Conservation (phyloP, 768 basidiomycete species). For the Russula sp. region DNA sequence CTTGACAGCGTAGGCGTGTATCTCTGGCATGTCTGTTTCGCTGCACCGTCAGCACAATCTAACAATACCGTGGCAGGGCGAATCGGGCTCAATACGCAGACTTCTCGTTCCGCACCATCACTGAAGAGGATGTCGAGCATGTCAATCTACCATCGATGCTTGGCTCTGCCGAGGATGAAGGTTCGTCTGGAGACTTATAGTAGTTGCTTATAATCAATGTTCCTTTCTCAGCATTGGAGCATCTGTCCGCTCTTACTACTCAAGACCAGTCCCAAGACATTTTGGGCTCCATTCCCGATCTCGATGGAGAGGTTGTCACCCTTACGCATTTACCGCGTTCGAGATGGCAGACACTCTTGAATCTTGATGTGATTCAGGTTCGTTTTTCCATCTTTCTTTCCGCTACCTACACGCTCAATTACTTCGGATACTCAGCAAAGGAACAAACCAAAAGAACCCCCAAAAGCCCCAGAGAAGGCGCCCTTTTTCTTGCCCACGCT, state of each 20-base stretch:
- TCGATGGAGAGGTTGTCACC: conserved; percentile 89
- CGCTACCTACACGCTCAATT: not conserved
- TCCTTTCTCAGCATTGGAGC: conserved; percentile 53
- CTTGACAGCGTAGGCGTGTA: conserved; percentile 92
- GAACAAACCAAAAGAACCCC: conserved; percentile 94
- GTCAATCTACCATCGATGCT: conserved; percentile 79
- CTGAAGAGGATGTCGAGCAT: conserved; percentile 66
- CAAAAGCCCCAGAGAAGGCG: conserved; percentile 90
- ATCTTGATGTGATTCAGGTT: conserved; percentile 90
- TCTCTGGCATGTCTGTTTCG: conserved; percentile 59
- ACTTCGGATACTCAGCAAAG: conserved; percentile 54
- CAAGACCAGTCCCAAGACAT: conserved; percentile 59
- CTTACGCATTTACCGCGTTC: conserved; percentile 87
- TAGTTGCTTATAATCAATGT: conserved; percentile 7
- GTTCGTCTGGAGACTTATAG: conserved; percentile 36
- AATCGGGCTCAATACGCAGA: conserved; percentile 93
- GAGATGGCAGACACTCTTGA: conserved; percentile 95
- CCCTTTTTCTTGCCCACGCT: conserved; percentile 97
- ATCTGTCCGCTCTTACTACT: conserved; percentile 55
- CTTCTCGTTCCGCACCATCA: conserved; percentile 72
- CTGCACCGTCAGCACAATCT: conserved; percentile 3
- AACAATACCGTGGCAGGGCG: conserved; percentile 49
- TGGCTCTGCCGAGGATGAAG: conserved; percentile 72
- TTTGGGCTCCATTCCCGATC: conserved; percentile 81
- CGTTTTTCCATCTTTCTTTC: conserved; percentile 22